A percentile compares a stretch with the other conserved stretches of the same genome.
phyloP scores from a whole-genome alignment of 1,139 yeast species.

The Candida tetrigidarum region DNA sequence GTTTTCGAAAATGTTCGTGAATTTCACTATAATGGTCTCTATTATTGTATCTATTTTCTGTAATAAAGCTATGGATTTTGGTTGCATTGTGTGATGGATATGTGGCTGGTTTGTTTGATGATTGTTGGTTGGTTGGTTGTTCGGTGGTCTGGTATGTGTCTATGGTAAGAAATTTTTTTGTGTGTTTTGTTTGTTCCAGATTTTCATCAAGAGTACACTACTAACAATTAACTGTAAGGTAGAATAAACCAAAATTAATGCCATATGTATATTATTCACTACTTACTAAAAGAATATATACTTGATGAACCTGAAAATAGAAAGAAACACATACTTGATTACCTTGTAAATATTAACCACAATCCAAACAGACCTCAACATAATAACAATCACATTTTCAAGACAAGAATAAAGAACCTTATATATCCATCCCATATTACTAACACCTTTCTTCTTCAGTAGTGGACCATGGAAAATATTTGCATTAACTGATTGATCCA shows the following conservation, averaged over 20 bases:
- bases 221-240: neutral
- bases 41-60: conserved; percentile 47
- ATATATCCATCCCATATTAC: conserved; percentile 30
- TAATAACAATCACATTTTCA: conserved; percentile 57
- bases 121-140: neutral
- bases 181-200: neutral
- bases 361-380: conserved; percentile 74
- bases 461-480: conserved; percentile 12
- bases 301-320: conserved; percentile 41
- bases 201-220: neutral
- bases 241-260: neutral
- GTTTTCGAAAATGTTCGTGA: conserved; percentile 49
- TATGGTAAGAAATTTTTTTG: neutral
- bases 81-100: conserved; percentile 31
- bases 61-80: conserved; percentile 46
- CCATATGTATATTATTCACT: neutral
- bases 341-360: conserved; percentile 59
- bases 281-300: conserved; percentile 5
- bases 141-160: neutral
- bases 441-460: neutral
- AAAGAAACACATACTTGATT: conserved; percentile 32
- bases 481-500: conserved; percentile 42
- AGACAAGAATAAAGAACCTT: conserved; percentile 42
- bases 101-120: too few relatives aligned
- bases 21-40: conserved; percentile 47